phyloP scores from a whole-genome alignment of 257 asterid species.

The Lithospermum erythrorhizon region DNA sequence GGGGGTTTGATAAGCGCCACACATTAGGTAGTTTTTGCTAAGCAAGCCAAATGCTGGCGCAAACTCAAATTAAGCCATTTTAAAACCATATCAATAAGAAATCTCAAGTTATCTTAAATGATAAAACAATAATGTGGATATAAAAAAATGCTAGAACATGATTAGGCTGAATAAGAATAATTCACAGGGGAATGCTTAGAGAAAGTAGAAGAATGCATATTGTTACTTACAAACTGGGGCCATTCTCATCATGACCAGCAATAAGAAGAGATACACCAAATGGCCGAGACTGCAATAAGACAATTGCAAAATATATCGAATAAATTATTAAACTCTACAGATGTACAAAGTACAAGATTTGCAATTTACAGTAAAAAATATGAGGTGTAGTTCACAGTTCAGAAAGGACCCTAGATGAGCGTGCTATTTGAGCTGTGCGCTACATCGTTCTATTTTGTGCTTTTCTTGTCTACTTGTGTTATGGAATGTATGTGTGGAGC shows the following conservation, averaged over 20 bases:
- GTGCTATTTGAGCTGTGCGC: no score
- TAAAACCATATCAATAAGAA: no score
- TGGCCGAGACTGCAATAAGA: slow-evolving; percentile 76
- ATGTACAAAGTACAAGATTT: no score
- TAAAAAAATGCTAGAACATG: background rate
- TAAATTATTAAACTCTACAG: background rate
- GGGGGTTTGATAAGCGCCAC: no score
- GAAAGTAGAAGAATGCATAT: slow-evolving; percentile 4
- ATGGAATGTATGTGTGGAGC: no score
- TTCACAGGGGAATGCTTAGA: background rate
- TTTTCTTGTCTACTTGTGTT: no score
- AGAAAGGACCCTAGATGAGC: no score
- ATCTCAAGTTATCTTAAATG: background rate
- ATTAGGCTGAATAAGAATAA: background rate
- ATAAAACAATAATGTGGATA: background rate
- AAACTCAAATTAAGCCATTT: background rate
- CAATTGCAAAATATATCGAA: background rate
- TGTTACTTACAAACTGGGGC: slow-evolving; percentile 77
- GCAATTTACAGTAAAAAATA: no score
- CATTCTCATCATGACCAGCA: slow-evolving; percentile 93
- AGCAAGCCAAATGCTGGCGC: no score
- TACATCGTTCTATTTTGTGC: no score
- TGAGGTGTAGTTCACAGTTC: no score
- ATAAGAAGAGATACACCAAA: slow-evolving; percentile 93
- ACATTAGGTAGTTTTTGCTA: no score